Conservation (phyloP, 257 asterid species). For the Osmanthus fragrans region DNA sequence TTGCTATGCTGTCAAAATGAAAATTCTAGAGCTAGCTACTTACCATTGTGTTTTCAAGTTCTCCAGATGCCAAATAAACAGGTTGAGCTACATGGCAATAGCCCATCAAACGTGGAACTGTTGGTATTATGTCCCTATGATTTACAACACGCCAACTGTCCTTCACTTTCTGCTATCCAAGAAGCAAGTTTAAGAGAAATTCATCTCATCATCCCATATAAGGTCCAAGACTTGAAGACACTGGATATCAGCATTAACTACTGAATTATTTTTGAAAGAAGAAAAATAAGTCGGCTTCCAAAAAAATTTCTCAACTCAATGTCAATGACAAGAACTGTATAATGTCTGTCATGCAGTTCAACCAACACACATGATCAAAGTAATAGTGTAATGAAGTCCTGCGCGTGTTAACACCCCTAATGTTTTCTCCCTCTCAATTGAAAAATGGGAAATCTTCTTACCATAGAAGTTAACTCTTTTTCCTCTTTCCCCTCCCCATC, state of each 20-base stretch:
- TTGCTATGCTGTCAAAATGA: neutral
- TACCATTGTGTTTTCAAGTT: slow-evolving; percentile 48
- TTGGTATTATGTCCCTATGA: slow-evolving; percentile 96
- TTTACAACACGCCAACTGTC: slow-evolving; percentile 97
- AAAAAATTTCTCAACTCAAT: neutral
- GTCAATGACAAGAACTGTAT: neutral
- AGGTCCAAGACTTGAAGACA: slow-evolving; percentile 5
- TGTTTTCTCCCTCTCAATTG: neutral
- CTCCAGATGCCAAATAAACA: slow-evolving; percentile 72
- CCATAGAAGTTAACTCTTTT: no score
- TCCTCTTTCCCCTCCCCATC: neutral
- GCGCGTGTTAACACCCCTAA: no score
- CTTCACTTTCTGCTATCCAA: slow-evolving; percentile 64
- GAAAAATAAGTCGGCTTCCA: neutral
- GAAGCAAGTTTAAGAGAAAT: slow-evolving; percentile 14
- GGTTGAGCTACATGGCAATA: slow-evolving; percentile 99
- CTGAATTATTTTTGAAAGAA: neutral
- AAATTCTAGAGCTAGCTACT: slow-evolving; percentile 19
- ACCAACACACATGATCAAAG: neutral
- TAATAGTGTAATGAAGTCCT: neutral
- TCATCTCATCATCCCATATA: neutral
- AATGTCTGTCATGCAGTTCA: neutral
- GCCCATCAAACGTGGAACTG: slow-evolving; percentile 99
- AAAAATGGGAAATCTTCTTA: neutral
- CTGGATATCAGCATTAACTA: slow-evolving; percentile 1